Evolutionary conservation across 192 early-diverging fungal species (phyloP).

Genomic region (Fimicolochytrium jonesii): DNA sequence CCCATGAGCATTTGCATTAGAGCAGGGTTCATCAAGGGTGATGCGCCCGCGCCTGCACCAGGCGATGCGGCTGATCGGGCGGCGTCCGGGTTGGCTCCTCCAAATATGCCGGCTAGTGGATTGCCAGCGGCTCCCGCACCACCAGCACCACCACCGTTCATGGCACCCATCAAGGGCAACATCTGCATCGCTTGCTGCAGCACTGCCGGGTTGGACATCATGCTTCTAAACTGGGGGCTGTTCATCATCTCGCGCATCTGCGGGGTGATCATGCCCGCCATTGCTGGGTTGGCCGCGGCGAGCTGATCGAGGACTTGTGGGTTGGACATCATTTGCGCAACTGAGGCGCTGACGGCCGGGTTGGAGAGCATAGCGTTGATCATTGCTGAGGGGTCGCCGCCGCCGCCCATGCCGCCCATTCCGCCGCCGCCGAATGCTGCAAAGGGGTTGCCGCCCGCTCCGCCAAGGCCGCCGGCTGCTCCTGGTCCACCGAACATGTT

Average conservation of each 20-base stretch:
- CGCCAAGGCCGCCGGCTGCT: constrained; percentile 19
- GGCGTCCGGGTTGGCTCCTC: background rate
- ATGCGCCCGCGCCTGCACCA: background rate
- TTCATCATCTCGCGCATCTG: constrained; percentile 82
- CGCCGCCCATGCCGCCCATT: constrained; percentile 48
- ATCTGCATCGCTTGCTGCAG: constrained; percentile 72
- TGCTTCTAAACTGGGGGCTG: constrained; percentile 47
- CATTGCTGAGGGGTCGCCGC: constrained; percentile 31
- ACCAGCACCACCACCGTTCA: constrained; percentile 38
- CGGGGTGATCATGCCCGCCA: constrained; percentile 73
- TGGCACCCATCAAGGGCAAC: constrained; percentile 37
- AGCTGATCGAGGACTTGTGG: constrained; percentile 82
- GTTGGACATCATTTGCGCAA: constrained; percentile 76
- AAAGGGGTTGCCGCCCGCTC: constrained; percentile 36
- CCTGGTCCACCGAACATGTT: constrained; percentile 33
- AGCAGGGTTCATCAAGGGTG: constrained; percentile 21
- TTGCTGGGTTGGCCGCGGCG: constrained; percentile 75
- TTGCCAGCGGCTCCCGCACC: background rate
- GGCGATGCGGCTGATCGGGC: too few species aligned
- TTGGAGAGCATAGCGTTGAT: constrained; percentile 73
- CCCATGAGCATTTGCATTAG: constrained; percentile 24
- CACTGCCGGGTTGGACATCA: constrained; percentile 82
- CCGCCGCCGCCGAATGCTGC: constrained; percentile 19
- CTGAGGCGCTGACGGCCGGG: constrained; percentile 77
- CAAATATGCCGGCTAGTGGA: background rate